Conservation (phyloP, 2,329 filamentous ascomycete species). For the Sarocladium kiliense region DNA sequence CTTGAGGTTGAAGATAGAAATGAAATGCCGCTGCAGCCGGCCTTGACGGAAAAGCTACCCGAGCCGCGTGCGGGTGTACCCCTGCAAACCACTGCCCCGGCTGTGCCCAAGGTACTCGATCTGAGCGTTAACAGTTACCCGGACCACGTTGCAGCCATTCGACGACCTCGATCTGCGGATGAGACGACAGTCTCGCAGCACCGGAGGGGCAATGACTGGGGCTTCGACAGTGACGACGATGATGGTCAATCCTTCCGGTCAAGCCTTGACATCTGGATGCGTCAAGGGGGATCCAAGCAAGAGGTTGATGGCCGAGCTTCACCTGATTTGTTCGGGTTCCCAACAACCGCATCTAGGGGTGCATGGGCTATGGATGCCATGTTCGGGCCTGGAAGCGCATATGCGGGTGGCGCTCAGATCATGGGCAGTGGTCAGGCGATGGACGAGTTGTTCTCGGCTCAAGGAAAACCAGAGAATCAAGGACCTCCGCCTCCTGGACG, state of each 20-base stretch:
- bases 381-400: constrained; percentile 30
- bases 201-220: constrained; percentile 35
- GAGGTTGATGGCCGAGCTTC: constrained; percentile 27
- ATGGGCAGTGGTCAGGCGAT: constrained; percentile 33
- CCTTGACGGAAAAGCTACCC: background rate
- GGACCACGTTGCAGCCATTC: constrained; percentile 16
- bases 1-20: constrained; percentile 17
- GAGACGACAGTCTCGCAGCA: constrained; percentile 37
- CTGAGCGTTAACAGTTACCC: constrained; percentile 3
- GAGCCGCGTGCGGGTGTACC: background rate
- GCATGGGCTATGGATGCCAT: constrained; percentile 45
- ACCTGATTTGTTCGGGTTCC: constrained; percentile 52
- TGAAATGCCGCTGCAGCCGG: background rate
- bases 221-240: constrained; percentile 35
- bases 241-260: constrained; percentile 36
- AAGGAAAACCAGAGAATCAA: background rate
- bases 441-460: constrained; percentile 33
- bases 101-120: background rate
- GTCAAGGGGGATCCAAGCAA: constrained; percentile 39
- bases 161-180: constrained; percentile 41
- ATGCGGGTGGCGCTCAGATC: constrained; percentile 18
- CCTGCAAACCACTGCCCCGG: background rate
- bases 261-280: constrained; percentile 54
- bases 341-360: constrained; percentile 26
- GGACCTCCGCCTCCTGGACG: constrained; percentile 42